phyloP scores from a whole-genome alignment of 768 basidiomycete genomes.

The Phanerochaete sordida region DNA sequence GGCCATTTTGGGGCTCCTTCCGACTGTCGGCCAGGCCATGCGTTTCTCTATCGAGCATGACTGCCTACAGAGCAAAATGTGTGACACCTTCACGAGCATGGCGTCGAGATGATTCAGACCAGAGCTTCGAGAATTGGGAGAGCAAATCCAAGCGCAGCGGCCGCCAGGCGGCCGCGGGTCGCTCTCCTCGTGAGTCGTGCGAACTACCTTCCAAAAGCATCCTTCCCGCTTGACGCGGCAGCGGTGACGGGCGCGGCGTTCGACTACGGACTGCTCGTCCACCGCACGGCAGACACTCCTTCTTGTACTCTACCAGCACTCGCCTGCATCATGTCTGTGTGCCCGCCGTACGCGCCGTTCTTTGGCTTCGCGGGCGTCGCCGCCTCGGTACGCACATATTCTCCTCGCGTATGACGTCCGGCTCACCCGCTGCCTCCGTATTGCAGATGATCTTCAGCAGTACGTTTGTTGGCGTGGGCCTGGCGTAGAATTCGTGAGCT shows the following conservation, averaged over 20 bases:
- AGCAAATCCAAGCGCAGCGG: no score
- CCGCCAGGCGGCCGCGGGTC: no score
- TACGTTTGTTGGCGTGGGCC: slow-evolving; percentile 42
- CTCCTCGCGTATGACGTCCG: not conserved
- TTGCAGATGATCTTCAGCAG: slow-evolving; percentile 96
- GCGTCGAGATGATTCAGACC: not conserved
- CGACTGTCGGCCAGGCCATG: no score
- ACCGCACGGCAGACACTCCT: not conserved
- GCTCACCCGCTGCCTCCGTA: not conserved
- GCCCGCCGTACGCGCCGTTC: slow-evolving; percentile 95
- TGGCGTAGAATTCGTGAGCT: not conserved
- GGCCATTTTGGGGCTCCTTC: no score
- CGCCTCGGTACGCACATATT: slow-evolving; percentile 62
- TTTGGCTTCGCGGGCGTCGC: slow-evolving; percentile 98
- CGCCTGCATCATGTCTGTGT: slow-evolving; percentile 38
- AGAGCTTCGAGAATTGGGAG: no score
- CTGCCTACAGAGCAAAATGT: no score
- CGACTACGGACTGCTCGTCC: slow-evolving; percentile 1
- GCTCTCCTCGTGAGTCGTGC: not conserved
- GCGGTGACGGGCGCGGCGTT: not conserved
- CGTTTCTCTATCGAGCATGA: no score
- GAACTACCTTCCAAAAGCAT: not conserved
- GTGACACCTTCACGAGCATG: no score
- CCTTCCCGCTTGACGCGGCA: not conserved
- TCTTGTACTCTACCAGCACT: not conserved